Evolutionary conservation across 192 early-diverging fungal genomes (phyloP).

Genomic region (Diversispora eburnea): DNA sequence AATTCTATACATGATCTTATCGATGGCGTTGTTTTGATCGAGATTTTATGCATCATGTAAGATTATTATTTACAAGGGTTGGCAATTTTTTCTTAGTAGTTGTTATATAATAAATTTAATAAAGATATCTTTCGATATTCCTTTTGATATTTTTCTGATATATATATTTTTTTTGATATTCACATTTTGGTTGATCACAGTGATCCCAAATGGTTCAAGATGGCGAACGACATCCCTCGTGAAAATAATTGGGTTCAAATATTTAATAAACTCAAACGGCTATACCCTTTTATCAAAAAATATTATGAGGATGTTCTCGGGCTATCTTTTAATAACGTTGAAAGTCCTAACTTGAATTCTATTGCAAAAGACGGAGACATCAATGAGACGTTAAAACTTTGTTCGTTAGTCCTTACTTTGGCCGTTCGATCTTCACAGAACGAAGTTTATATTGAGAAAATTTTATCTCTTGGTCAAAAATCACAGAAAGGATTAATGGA

Average conservation of each 20-base stretch:
- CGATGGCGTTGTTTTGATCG: slow-evolving; percentile 77
- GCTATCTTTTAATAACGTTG: slow-evolving; percentile 56
- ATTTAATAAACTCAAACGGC: slow-evolving; percentile 88
- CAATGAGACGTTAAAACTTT: slow-evolving; percentile 73
- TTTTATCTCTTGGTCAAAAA: slow-evolving; percentile 67
- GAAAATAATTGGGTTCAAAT: slow-evolving; percentile 95
- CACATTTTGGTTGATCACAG: slow-evolving; percentile 43
- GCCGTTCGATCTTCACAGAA: slow-evolving; percentile 88
- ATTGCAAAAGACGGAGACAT: slow-evolving; percentile 81
- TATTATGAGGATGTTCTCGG: slow-evolving; percentile 90
- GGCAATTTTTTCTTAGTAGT: slow-evolving; percentile 47
- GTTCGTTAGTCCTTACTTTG: slow-evolving; percentile 75
- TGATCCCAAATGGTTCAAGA: slow-evolving; percentile 90
- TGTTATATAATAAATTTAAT: slow-evolving; percentile 65
- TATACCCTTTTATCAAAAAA: slow-evolving; percentile 76
- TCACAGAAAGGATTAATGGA: slow-evolving; percentile 88
- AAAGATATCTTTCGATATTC: not conserved
- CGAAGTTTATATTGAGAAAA: slow-evolving; percentile 77
- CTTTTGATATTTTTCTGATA: not conserved
- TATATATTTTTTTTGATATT: slow-evolving; percentile 6
- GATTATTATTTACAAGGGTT: not conserved
- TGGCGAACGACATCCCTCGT: slow-evolving; percentile 58
- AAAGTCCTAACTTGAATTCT: slow-evolving; percentile 69
- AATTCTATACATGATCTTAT: slow-evolving; percentile 62
- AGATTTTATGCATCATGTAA: slow-evolving; percentile 32